Evolutionary conservation across 2,329 filamentous ascomycete genomes (phyloP).

Genomic region (Venturia effusa): DNA sequence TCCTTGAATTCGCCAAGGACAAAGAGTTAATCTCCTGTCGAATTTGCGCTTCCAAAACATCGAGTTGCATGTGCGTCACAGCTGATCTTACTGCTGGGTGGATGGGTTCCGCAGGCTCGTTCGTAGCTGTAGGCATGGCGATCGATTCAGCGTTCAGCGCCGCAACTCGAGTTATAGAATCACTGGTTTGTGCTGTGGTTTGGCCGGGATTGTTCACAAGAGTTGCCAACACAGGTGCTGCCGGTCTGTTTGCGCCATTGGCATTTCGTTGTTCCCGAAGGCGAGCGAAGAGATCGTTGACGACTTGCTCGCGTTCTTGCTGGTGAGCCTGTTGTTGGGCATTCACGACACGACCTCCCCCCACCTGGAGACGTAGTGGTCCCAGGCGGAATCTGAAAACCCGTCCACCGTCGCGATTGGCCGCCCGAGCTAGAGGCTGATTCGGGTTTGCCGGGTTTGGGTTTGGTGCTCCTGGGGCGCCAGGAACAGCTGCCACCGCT

Average conservation of each 20-base stretch:
- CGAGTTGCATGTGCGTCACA: conserved; percentile 1
- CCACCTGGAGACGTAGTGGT: conserved; percentile 1
- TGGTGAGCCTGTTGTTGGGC: not conserved
- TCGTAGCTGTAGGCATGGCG: not conserved
- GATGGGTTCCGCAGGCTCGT: not conserved
- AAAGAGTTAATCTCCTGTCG: conserved; percentile 6
- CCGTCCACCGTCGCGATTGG: not conserved
- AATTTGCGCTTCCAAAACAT: conserved; percentile 5
- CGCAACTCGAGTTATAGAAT: not conserved
- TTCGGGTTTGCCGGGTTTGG: conserved; percentile 2
- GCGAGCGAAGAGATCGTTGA: not conserved
- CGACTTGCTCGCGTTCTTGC: conserved; percentile 4
- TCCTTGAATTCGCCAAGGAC: not conserved
- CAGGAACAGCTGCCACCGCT: not conserved
- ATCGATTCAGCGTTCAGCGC: not conserved
- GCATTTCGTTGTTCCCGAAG: not conserved
- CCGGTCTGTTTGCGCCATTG: not conserved
- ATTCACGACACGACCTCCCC: conserved; percentile 3
- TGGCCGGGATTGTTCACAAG: not conserved
- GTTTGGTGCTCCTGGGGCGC: not conserved
- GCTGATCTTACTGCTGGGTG: conserved; percentile 9
- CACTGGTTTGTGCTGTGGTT: not conserved
- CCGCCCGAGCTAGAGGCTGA: not conserved
- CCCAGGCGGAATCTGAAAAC: not conserved
- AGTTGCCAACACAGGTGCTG: not conserved